These are phyloP conservation scores for Chenopodium album DNA, from an alignment of 148 eudicot genomes.

Conservation along the genomic window DNA sequence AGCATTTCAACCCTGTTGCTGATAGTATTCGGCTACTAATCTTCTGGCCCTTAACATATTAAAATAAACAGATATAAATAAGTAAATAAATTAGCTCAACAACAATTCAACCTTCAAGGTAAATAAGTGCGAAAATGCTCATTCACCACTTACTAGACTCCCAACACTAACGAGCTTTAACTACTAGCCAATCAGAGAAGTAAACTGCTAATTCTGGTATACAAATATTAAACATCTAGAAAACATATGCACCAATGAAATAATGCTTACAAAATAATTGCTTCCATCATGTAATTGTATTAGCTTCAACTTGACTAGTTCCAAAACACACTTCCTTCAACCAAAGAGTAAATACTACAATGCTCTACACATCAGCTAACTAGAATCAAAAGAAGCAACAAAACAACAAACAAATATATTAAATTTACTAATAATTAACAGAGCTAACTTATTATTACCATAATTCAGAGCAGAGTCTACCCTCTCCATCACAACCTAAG, in stretches of 20 bases:
- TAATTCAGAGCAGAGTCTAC: constrained; percentile 2
- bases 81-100: no score
- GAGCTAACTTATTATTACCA: background rate
- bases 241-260: background rate
- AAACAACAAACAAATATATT: background rate
- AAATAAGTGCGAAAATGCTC: background rate
- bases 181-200: background rate
- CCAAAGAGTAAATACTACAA: background rate
- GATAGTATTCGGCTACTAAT: constrained; percentile 79
- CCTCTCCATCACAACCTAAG: constrained; percentile 19
- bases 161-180: background rate
- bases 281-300: background rate
- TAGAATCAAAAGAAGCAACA: background rate
- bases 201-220: background rate
- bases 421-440: background rate
- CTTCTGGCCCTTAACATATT: constrained; percentile 57
- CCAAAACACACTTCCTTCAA: background rate
- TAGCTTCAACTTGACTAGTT: background rate
- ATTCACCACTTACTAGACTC: background rate
- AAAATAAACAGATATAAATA: background rate
- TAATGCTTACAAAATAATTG: background rate
- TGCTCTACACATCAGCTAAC: background rate
- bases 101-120: background rate
- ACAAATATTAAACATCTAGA: background rate
- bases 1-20: constrained; percentile 74